Base-by-base conservation (phyloP, 1,139 yeast genomes). In the Saccharomyces uvarum region DNA sequence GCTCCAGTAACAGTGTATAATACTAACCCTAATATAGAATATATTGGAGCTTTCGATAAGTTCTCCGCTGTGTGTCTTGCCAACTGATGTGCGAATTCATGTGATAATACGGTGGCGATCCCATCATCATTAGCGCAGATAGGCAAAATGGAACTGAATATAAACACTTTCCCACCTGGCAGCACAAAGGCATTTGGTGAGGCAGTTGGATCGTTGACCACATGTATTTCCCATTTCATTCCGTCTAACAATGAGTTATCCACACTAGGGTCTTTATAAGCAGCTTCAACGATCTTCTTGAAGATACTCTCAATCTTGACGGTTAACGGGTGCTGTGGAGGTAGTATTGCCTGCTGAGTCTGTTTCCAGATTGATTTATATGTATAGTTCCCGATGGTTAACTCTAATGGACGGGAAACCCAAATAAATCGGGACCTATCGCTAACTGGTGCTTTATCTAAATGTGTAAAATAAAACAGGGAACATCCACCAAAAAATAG, bases 171-270 rank as follows among this genome's bases (percentile, higher is more conserved):
- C 11, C 99, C 99, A 57, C 95, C 93, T 24, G 98, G 98, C 52
- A 93, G 75, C 28, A 93, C 96, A 71, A 95, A 93, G 1, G 99
- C 99, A 71, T 93, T 93, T 1, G 99, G 98, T 3, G 97, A 88
- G 16, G 76, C 73, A 9, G 69, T 72, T 5, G 85, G 83, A 62
- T 86, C 88, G 59, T 84, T 78, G 49, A 93, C 82, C 28, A 95
- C 88, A 70, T 89, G 90, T 42, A 93, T 82, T 61, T 81, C 75
- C 99, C 99, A 93, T 49, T 86, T 76, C 27, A 73, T 52, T 11
- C 62, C 67, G 24, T 64, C 62, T 28, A 69, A 48, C 48, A 58
- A 50, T 16, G 59, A 42, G 50, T 67, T 61, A 51, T 74, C 75
- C 2, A 69, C 68, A 13, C 68, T 65, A 0, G 78, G 75, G 53